Percentiles rank a stretch among this genome's conserved stretches.
phyloP scores from a whole-genome alignment of 495 filamentous ascomycete genomes.

The Daldinia caldariorum region DNA sequence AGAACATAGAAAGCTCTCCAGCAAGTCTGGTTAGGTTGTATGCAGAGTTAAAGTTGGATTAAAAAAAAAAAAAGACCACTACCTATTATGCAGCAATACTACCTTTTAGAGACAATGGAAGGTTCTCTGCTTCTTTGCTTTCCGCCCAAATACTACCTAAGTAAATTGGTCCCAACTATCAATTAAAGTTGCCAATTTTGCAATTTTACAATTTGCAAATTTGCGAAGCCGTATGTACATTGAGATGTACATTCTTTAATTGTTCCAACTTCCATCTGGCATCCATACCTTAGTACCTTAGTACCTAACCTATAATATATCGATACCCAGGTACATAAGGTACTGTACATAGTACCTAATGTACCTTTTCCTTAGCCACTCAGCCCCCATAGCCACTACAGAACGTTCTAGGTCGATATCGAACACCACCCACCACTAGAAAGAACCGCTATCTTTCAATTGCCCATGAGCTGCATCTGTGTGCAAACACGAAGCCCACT shows the following conservation, averaged over 20 bases:
- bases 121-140: slow-evolving; percentile 1
- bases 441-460: slow-evolving; percentile 3
- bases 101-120: background rate
- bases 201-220: too few species aligned
- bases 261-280: background rate
- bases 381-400: slow-evolving; percentile 18
- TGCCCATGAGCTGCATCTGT: slow-evolving; percentile 2
- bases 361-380: slow-evolving; percentile 12
- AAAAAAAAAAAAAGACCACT: too few species aligned
- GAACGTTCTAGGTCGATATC: slow-evolving; percentile 40
- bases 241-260: background rate
- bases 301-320: too few species aligned
- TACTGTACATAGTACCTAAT: too few species aligned
- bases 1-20: background rate
- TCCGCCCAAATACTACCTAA: background rate
- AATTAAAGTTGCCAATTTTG: background rate
- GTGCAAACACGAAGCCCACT: slow-evolving; percentile 25
- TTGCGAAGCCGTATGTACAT: too few species aligned
- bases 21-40: background rate
- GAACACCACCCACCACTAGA: slow-evolving; percentile 15
- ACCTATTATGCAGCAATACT: background rate
- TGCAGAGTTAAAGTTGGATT: too few species aligned
- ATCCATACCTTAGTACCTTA: too few species aligned
- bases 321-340: background rate
- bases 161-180: background rate